Evolutionary conservation across 2,329 filamentous ascomycete species (phyloP).

Genomic region (Ophiostoma angusticollis): DNA sequence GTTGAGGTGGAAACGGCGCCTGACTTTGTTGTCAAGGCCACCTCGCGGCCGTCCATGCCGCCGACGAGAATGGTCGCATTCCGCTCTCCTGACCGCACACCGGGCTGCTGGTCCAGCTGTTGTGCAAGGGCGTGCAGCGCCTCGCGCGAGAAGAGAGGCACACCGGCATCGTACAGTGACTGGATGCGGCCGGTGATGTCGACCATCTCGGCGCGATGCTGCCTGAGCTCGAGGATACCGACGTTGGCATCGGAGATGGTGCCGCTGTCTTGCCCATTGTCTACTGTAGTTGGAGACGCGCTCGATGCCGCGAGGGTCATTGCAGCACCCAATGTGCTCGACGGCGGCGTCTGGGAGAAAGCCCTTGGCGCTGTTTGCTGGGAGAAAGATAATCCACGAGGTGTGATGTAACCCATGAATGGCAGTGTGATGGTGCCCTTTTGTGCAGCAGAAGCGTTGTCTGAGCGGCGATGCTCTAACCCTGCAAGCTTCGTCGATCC

Average conservation of each 20-base stretch:
- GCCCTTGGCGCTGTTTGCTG: neutral
- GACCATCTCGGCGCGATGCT: constrained; percentile 9
- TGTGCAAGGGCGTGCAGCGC: constrained; percentile 6
- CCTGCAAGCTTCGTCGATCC: no score
- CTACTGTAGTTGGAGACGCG: neutral
- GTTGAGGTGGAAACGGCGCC: constrained; percentile 3
- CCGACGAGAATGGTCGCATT: constrained; percentile 4
- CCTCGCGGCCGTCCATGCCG: constrained; percentile 10
- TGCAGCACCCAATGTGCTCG: neutral
- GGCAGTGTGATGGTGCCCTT: no score
- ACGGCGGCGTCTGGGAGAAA: constrained; percentile 1
- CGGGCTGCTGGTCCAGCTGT: constrained; percentile 8
- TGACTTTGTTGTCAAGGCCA: constrained; percentile 5
- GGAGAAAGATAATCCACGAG: neutral
- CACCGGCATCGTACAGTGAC: constrained; percentile 11
- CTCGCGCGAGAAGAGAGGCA: constrained; percentile 12
- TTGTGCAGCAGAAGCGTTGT: no score
- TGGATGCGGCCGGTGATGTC: constrained; percentile 4
- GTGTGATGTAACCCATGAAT: neutral
- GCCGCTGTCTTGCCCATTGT: no score
- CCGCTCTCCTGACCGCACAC: constrained; percentile 9
- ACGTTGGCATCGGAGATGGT: neutral
- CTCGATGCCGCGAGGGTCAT: neutral
- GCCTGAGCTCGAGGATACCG: neutral
- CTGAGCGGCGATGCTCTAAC: no score